A percentile compares a stretch with the other conserved stretches of the same genome.
Conservation (phyloP, 306 rosid species). For the Trifolium subterraneum region DNA sequence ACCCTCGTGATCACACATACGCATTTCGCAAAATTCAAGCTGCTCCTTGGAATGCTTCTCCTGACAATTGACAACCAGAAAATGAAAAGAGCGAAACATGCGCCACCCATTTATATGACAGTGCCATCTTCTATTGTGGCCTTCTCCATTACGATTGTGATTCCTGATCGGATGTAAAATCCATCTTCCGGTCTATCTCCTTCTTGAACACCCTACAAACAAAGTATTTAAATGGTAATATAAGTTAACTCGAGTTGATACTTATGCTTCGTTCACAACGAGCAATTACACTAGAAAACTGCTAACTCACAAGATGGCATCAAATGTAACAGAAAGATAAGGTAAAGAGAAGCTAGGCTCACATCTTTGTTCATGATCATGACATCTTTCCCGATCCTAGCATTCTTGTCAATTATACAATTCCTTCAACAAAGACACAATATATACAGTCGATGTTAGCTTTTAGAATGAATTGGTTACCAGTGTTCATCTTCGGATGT, state of each 20-base stretch:
- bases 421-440: slow-evolving; percentile 58
- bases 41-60: slow-evolving; percentile 33
- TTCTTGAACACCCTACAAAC: slow-evolving; percentile 73
- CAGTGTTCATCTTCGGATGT: not conserved
- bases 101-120: slow-evolving; percentile 54
- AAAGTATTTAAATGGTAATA: slow-evolving; percentile 28
- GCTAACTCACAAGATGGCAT: not conserved
- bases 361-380: slow-evolving; percentile 81
- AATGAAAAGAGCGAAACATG: not conserved
- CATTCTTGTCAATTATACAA: slow-evolving; percentile 92
- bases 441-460: not conserved
- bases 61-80: too few species aligned
- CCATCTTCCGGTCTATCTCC: slow-evolving; percentile 85
- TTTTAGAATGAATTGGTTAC: slow-evolving; percentile 4
- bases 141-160: slow-evolving; percentile 76
- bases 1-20: not conserved
- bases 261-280: not conserved
- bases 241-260: slow-evolving; percentile 1
- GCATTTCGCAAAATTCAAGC: slow-evolving; percentile 1
- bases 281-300: slow-evolving; percentile 2
- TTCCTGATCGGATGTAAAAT: slow-evolving; percentile 82
- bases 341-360: slow-evolving; percentile 43
- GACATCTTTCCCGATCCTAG: slow-evolving; percentile 78
- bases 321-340: slow-evolving; percentile 31
- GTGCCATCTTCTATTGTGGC: slow-evolving; percentile 72